Evolutionary conservation across 1,139 yeast genomes (phyloP), one percentile per base, ranked within the genome.

Genomic region (Taphrina pruni): DNA sequence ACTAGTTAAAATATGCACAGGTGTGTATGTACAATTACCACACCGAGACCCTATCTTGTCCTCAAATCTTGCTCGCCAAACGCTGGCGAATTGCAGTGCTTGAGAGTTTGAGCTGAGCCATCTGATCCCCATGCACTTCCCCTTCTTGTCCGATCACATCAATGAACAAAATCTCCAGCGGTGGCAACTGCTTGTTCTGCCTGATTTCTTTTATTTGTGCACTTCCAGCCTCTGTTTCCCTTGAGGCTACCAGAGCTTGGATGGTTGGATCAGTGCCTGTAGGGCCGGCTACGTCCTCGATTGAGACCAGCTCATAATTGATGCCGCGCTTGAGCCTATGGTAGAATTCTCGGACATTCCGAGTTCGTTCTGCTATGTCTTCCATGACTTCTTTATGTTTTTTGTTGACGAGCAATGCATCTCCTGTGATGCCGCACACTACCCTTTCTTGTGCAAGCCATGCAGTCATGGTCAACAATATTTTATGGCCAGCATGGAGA

Each of bases 401-500:
- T 78, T 95, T 95, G 73, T 90, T 90, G 66, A 79, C 81, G 61
- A 95, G 81, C 51, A 95, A 79, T 69, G 85, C 86, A n/a, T 87
- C 85, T 11, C 93, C 71, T 12, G 64, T 69, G 43, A 95, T 82
- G 0, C 99, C 99, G 8, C 94, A 82, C 67, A 94, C 88, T 12
- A 94, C 79, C 35, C 78, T 79, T 2, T 77, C 74, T 6, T 79
- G 75, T 0, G 95, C 82, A 14, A 90, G 73, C 75, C 87, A 92
- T 0, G 87, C 86, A 0, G 96, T 84, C 73, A 90, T 81, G 0
- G 96, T 88, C 8, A 95, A 81, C 26, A 95, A 80, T 41, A 94
- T 87, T 77, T 90, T 91, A 78, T 95, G 99, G 0, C 99, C 99
- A 75, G 89, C 97, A 75, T 95, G 99, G 50, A 95, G 77, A 78